These are phyloP conservation scores for Neurospora sublineolata DNA, from an alignment of 495 filamentous ascomycete genomes.

Conservation along the genomic window DNA sequence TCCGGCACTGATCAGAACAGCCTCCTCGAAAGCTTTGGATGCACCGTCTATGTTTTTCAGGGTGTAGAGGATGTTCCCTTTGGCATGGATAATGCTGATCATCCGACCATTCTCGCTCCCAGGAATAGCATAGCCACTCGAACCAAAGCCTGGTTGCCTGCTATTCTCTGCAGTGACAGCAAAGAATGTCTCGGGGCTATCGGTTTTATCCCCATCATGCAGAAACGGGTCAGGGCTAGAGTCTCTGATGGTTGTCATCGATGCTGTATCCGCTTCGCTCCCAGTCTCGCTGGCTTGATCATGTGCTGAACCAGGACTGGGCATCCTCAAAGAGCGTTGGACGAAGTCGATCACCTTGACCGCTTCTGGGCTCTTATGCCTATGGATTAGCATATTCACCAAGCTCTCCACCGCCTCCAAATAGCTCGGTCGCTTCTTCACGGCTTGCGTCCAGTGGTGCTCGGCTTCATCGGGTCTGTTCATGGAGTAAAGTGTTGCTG, in stretches of 20 bases:
- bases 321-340: slow-evolving; percentile 58
- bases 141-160: slow-evolving; percentile 53
- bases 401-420: slow-evolving; percentile 97
- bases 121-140: slow-evolving; percentile 77
- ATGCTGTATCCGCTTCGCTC: slow-evolving; percentile 13
- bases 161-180: slow-evolving; percentile 36
- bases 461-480: slow-evolving; percentile 77
- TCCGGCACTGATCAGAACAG: slow-evolving; percentile 78
- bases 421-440: slow-evolving; percentile 76
- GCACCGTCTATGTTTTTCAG: slow-evolving; percentile 75
- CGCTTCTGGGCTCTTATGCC: slow-evolving; percentile 72
- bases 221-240: slow-evolving; percentile 12
- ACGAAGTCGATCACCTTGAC: slow-evolving; percentile 83
- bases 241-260: slow-evolving; percentile 8
- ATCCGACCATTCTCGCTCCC: slow-evolving; percentile 89
- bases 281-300: slow-evolving; percentile 11
- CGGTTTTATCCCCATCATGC: slow-evolving; percentile 13
- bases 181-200: slow-evolving; percentile 14
- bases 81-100: slow-evolving; percentile 84
- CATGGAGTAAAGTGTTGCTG: slow-evolving; percentile 75
- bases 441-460: slow-evolving; percentile 71
- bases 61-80: slow-evolving; percentile 96
- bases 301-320: slow-evolving; percentile 1
- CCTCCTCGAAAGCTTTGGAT: slow-evolving; percentile 88
- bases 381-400: slow-evolving; percentile 74